Percentiles rank a stretch among this genome's conserved stretches.
phyloP scores from a whole-genome alignment of 352 stramenopile species.

The Pythium aquatile region DNA sequence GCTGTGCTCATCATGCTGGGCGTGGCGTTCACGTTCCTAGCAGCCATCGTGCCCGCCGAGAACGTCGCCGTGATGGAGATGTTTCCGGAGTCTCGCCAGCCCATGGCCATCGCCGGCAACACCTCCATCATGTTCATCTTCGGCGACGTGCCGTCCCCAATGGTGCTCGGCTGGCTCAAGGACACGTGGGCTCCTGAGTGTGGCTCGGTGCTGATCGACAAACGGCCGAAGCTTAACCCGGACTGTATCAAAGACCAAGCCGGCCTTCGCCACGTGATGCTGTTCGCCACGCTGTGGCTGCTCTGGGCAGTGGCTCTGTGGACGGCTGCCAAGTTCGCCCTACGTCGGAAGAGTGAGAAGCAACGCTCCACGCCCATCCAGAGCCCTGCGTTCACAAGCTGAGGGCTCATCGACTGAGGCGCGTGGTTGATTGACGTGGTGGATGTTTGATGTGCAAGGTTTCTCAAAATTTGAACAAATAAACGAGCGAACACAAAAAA shows the following conservation, averaged over 20 bases:
- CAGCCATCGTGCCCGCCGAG: neutral
- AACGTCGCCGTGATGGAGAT: neutral
- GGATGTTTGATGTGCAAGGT: too few relatives aligned
- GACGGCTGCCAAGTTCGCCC: neutral
- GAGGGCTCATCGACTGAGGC: neutral
- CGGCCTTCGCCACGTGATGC: neutral
- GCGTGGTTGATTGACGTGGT: too few relatives aligned
- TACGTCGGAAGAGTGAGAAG: neutral
- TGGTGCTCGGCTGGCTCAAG: slow-evolving; percentile 85
- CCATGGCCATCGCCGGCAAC: slow-evolving; percentile 53
- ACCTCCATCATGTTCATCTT: slow-evolving; percentile 88
- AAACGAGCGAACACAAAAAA: too few relatives aligned
- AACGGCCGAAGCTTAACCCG: neutral
- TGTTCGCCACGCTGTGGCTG: neutral
- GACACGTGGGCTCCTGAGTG: slow-evolving; percentile 84
- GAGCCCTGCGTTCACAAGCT: neutral
- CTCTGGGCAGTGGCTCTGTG: neutral
- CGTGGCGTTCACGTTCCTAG: neutral
- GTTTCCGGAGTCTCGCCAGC: neutral
- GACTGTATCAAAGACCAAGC: neutral
- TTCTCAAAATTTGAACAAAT: too few relatives aligned
- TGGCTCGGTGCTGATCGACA: slow-evolving; percentile 8
- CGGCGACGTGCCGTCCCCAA: slow-evolving; percentile 88
- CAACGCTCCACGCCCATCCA: neutral
- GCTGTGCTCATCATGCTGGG: neutral